A percentile compares a stretch with the other conserved stretches of the same genome.
Evolutionary conservation across 2,329 filamentous ascomycete species (phyloP).

Genomic region (Monilinia polystroma): DNA sequence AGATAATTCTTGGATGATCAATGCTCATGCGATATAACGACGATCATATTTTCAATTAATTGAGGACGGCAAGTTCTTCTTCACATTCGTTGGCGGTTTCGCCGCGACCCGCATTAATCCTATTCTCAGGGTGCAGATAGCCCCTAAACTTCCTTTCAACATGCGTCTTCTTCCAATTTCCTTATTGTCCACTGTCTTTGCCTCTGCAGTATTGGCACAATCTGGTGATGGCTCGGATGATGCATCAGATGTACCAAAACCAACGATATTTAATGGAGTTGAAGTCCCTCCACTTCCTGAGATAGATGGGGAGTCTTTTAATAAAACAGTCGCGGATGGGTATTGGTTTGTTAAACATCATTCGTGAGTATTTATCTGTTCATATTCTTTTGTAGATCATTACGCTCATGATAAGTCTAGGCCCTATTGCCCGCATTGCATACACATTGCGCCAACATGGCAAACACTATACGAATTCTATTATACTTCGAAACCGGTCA

Average conservation of each 20-base stretch:
- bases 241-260: conserved; percentile 33
- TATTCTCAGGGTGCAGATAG: conserved; percentile 31
- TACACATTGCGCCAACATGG: conserved; percentile 71
- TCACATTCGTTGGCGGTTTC: conserved; percentile 29
- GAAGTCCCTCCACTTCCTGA: conserved; percentile 51
- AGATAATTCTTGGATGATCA: conserved; percentile 1
- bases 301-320: conserved; percentile 48
- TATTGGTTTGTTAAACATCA: conserved; percentile 42
- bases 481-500: conserved; percentile 72
- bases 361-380: conserved; percentile 33
- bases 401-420: conserved; percentile 26
- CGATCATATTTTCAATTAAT: neutral
- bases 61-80: conserved; percentile 1
- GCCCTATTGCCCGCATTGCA: conserved; percentile 39
- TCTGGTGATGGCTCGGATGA: conserved; percentile 33
- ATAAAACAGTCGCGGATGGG: conserved; percentile 36
- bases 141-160: conserved; percentile 27
- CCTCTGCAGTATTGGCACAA: conserved; percentile 30
- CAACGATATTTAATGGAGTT: conserved; percentile 51
- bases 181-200: conserved; percentile 34
- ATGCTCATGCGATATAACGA: conserved; percentile 2
- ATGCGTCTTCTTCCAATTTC: conserved; percentile 39
- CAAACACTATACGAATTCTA: conserved; percentile 93
- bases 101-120: conserved; percentile 27
- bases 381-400: neutral